Evolutionary conservation across 768 basidiomycete species (phyloP), one percentile per base, ranked within the genome.

Genomic region (Galerina marginata): DNA sequence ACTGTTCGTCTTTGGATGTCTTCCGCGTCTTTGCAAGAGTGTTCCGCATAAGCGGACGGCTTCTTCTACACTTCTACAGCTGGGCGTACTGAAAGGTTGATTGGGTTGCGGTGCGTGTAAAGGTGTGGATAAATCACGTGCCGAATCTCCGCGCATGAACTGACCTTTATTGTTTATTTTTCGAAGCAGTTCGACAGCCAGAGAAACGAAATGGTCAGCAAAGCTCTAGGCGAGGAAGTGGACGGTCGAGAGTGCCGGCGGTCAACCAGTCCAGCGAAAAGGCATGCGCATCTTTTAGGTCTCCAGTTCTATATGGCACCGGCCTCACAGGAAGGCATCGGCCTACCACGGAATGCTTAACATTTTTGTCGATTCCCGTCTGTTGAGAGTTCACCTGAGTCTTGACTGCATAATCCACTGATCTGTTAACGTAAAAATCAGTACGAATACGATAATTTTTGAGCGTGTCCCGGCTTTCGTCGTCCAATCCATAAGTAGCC

Each of bases 271-370:
- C 20, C 20, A 20, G 2, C 20, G 20, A 20, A 20, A 20, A 20
- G 20, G 20, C 20, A 20, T 20, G 20, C 20, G 1, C 20, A 20
- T 20, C 20, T 20, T 20, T 20, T 20, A 20, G 20, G 20, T 1
- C 20, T 20, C 20, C 20, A 20, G 20, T 20, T 2, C 20, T 20
- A 20, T 20, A 20, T 20, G 20, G 20, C 20, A 20, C 20, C 20
- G 20, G 20, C 20, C 20, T 20, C 2, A 20, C 20, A 20, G 20
- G 20, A 20, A 20, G 15, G 15, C 15, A 12, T 36, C 9, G 11
- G 68, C 88, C 66, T 65, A 95, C 96, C 96, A 99, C 98, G 2
- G 95, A 96, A 78, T 99, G 97, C 83, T 99, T 99, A 67, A 97
- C 96, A 74, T 91, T 95, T 57, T 92, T 89, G 81, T 99, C 96